Conservation (phyloP, 805 yeast genomes). For the Lachancea dasiensis region DNA sequence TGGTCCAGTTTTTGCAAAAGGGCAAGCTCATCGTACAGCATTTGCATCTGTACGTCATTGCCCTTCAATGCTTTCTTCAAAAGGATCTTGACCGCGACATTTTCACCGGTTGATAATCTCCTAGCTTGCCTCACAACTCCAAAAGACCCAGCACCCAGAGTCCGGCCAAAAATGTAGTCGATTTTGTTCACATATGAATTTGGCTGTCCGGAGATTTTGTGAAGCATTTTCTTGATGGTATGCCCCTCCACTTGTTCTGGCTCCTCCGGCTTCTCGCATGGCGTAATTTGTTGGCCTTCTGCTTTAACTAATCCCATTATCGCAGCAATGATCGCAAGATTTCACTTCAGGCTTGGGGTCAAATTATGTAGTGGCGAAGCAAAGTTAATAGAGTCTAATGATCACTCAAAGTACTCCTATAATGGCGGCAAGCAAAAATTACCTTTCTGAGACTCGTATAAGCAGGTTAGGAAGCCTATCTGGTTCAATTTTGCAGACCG, state of each 20-base stretch:
- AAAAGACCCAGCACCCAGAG: constrained; percentile 92
- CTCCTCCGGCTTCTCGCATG: constrained; percentile 10
- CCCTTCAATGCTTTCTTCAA: constrained; percentile 79
- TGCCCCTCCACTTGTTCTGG: constrained; percentile 32
- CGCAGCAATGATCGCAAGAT: background rate
- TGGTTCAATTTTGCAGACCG: no score
- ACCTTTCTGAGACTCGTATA: no score
- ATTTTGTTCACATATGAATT: constrained; percentile 58
- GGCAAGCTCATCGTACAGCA: constrained; percentile 72
- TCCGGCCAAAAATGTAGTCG: constrained; percentile 69
- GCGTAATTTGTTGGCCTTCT: background rate
- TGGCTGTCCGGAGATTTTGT: constrained; percentile 69
- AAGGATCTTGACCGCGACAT: constrained; percentile 87
- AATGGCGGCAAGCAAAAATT: no score
- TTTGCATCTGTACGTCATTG: constrained; percentile 49
- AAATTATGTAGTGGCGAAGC: no score
- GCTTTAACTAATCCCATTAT: background rate
- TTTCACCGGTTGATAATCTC: constrained; percentile 44
- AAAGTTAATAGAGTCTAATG: no score
- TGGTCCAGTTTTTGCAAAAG: constrained; percentile 64
- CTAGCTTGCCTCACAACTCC: constrained; percentile 86
- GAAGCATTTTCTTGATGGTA: constrained; percentile 36
- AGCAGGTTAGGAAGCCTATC: no score
- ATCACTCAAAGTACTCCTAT: no score
- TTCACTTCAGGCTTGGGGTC: no score